Percentiles rank a stretch among this genome's conserved stretches.
Evolutionary conservation across 2,329 filamentous ascomycete genomes (phyloP).

Genomic region (Dichotomopilus funicola): DNA sequence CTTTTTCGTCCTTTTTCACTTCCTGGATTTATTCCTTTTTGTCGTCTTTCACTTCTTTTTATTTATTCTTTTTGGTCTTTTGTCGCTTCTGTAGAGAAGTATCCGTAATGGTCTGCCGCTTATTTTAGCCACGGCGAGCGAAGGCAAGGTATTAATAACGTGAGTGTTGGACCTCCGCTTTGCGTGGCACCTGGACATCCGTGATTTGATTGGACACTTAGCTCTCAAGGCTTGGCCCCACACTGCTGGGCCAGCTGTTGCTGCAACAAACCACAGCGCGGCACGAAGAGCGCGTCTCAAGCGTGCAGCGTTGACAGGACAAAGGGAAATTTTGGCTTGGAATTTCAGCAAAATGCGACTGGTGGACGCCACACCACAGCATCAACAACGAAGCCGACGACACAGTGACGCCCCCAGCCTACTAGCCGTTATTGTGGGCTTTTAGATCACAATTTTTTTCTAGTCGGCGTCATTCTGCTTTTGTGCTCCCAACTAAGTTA

Average conservation of each 20-base stretch:
- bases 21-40: no score
- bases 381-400: conserved; percentile 10
- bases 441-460: not conserved
- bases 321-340: conserved; percentile 13
- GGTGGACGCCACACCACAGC: conserved; percentile 14
- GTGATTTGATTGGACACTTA: not conserved
- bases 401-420: not conserved
- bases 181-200: no score
- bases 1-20: no score
- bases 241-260: not conserved
- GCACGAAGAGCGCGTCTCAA: conserved; percentile 29
- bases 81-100: no score
- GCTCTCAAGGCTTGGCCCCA: not conserved
- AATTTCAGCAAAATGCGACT: conserved; percentile 15
- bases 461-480: not conserved
- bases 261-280: conserved; percentile 15
- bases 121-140: no score
- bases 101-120: no score
- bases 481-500: no score
- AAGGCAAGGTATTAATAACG: no score
- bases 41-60: no score
- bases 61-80: no score
- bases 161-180: no score
- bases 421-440: not conserved
- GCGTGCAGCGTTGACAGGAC: conserved; percentile 29